Evolutionary conservation across 2,329 filamentous ascomycete species (phyloP).

Genomic region (Penicillium hesseltinei): DNA sequence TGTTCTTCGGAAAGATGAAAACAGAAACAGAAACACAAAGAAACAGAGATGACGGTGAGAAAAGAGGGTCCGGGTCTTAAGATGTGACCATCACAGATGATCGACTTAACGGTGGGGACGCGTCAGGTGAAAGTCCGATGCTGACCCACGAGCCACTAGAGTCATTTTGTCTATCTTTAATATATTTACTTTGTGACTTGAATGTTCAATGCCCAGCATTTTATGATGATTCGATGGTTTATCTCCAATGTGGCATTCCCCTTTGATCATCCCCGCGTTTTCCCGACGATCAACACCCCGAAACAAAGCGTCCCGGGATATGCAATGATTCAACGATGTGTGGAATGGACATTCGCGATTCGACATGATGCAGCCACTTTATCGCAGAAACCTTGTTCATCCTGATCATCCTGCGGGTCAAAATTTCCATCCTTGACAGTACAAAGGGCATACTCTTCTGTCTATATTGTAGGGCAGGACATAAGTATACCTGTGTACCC

Average conservation of each 20-base stretch:
- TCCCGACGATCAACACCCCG: not conserved
- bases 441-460: not conserved
- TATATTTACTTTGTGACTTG: not conserved
- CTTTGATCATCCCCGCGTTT: not conserved
- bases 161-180: not conserved
- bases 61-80: not conserved
- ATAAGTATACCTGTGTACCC: not conserved
- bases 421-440: too few relatives aligned
- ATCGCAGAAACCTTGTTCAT: not conserved
- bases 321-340: not conserved
- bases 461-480: not conserved
- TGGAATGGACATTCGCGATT: not conserved
- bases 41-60: not conserved
- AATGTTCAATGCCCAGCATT: not conserved
- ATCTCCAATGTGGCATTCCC: not conserved
- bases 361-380: not conserved
- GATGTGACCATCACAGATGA: constrained; percentile 6
- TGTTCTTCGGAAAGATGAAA: not conserved
- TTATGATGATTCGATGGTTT: not conserved
- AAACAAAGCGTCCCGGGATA: not conserved
- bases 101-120: not conserved
- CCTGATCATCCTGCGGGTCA: not conserved
- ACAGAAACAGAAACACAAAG: not conserved
- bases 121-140: not conserved
- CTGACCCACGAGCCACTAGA: not conserved